Evolutionary conservation across 2,329 filamentous ascomycete genomes (phyloP).

Genomic region (Acephala macrosclerotiorum): DNA sequence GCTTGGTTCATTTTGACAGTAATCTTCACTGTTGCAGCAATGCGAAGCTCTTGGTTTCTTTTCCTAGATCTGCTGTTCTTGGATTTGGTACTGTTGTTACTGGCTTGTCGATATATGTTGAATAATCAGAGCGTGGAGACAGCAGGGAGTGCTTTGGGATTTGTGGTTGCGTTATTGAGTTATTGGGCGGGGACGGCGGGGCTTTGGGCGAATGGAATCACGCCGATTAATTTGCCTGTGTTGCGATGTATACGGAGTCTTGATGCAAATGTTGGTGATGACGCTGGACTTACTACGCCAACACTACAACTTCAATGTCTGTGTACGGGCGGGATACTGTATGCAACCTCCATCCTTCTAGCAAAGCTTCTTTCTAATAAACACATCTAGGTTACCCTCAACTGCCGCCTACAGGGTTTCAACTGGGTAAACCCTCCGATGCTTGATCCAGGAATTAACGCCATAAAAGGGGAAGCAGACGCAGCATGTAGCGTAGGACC

Average conservation of each 20-base stretch:
- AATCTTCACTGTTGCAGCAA: slow-evolving; percentile 19
- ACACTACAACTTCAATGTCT: too few species aligned
- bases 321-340: too few species aligned
- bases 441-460: too few species aligned
- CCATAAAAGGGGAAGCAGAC: too few species aligned
- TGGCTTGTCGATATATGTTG: slow-evolving; percentile 24
- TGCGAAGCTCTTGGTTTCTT: slow-evolving; percentile 22
- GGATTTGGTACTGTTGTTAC: slow-evolving; percentile 17
- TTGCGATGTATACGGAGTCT: slow-evolving; percentile 21
- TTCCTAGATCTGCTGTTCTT: slow-evolving; percentile 23
- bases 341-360: too few species aligned
- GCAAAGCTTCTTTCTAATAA: too few species aligned
- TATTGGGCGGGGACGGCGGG: slow-evolving; percentile 21
- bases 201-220: slow-evolving; percentile 20
- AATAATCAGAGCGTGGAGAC: slow-evolving; percentile 15
- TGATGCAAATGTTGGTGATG: background rate
- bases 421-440: too few species aligned
- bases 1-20: slow-evolving; percentile 24
- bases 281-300: background rate
- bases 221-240: slow-evolving; percentile 21
- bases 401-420: too few species aligned
- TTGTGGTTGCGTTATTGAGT: slow-evolving; percentile 20
- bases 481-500: too few species aligned
- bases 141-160: slow-evolving; percentile 19
- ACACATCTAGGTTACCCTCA: too few species aligned